phyloP scores from a whole-genome alignment of 78 protist species.

The Anaeramoeba flamelloides region DNA sequence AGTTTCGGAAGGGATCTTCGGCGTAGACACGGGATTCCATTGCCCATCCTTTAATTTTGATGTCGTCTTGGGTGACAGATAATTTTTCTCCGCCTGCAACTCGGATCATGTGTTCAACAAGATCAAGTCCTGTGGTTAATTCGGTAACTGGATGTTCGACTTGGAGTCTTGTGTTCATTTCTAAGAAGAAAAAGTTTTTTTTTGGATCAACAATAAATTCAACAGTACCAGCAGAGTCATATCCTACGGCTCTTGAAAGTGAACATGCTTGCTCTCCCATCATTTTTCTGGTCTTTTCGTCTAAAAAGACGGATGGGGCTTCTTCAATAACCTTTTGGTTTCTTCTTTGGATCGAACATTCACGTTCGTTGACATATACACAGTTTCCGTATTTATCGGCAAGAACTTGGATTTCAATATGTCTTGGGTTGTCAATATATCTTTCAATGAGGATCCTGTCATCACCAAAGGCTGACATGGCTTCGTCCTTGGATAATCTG shows the following conservation, averaged over 20 bases:
- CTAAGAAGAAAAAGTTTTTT: slow-evolving; percentile 70
- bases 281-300: slow-evolving; percentile 37
- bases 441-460: slow-evolving; percentile 77
- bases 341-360: slow-evolving; percentile 85
- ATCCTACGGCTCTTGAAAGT: slow-evolving; percentile 60
- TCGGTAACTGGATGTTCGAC: slow-evolving; percentile 95
- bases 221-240: slow-evolving; percentile 55
- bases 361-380: slow-evolving; percentile 76
- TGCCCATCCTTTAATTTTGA: slow-evolving; percentile 66
- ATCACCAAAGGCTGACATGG: slow-evolving; percentile 55
- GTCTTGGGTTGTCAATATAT: slow-evolving; percentile 76
- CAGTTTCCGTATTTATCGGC: slow-evolving; percentile 63
- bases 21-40: slow-evolving; percentile 89
- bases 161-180: slow-evolving; percentile 94
- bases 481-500: slow-evolving; percentile 6
- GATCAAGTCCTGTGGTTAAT: slow-evolving; percentile 69
- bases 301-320: slow-evolving; percentile 24
- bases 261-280: slow-evolving; percentile 67
- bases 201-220: slow-evolving; percentile 73
- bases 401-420: slow-evolving; percentile 83
- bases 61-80: slow-evolving; percentile 41
- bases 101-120: slow-evolving; percentile 78
- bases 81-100: slow-evolving; percentile 59
- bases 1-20: slow-evolving; percentile 64
- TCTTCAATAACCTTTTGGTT: slow-evolving; percentile 75